Conservation (phyloP, 2,329 filamentous ascomycete genomes). For the Cercospora nicotianae region DNA sequence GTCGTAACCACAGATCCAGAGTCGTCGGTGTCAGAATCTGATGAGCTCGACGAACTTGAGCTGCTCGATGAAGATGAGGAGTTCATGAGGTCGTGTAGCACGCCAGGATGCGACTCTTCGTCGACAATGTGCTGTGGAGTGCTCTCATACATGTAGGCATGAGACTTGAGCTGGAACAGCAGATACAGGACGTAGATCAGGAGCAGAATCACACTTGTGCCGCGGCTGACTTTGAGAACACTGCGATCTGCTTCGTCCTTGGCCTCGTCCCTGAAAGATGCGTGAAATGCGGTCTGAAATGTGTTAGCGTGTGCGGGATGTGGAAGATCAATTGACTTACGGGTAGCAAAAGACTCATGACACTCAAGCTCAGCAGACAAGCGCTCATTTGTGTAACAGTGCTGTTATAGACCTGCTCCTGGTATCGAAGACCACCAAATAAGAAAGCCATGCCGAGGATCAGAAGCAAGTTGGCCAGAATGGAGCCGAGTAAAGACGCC, state of each 20-base stretch:
- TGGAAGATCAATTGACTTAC: conserved; percentile 47
- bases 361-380: conserved; percentile 83
- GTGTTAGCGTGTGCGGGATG: conserved; percentile 14
- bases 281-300: conserved; percentile 81
- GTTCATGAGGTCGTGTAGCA: conserved; percentile 78
- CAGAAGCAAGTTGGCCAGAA: conserved; percentile 81
- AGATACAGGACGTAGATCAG: conserved; percentile 82
- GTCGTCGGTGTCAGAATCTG: conserved; percentile 67
- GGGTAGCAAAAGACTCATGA: conserved; percentile 83
- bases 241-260: conserved; percentile 61
- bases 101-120: conserved; percentile 82
- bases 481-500: conserved; percentile 84
- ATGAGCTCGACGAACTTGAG: conserved; percentile 43
- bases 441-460: conserved; percentile 93
- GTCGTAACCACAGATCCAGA: conserved; percentile 63
- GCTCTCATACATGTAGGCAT: conserved; percentile 88
- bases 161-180: conserved; percentile 87
- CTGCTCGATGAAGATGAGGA: conserved; percentile 58
- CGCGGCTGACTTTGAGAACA: conserved; percentile 82
- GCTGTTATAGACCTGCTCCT: conserved; percentile 93
- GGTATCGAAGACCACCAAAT: conserved; percentile 78
- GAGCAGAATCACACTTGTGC: conserved; percentile 82
- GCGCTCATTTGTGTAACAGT: conserved; percentile 96
- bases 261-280: conserved; percentile 63
- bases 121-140: conserved; percentile 92